phyloP scores from a whole-genome alignment of 2,329 filamentous ascomycete genomes.

The Aureobasidium uvarum region DNA sequence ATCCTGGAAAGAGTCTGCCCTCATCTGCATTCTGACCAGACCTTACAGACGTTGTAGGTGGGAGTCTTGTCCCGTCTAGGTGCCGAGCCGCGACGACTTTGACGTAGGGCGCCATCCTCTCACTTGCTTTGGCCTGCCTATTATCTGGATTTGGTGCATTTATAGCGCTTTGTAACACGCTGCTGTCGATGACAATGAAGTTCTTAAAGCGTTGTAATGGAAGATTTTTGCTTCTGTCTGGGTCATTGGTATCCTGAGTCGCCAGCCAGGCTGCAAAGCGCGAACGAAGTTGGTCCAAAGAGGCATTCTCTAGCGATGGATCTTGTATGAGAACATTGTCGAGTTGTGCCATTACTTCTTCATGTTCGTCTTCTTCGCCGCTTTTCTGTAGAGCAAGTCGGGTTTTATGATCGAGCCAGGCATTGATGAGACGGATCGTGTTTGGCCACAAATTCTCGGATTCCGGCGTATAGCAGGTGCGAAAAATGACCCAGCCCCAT shows the following conservation, averaged over 20 bases:
- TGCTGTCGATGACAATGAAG: not conserved
- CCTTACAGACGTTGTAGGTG: not conserved
- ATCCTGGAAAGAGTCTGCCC: not conserved
- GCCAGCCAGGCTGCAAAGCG: not conserved
- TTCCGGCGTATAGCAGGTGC: not conserved
- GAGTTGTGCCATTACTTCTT: constrained; percentile 2
- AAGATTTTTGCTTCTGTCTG: not conserved
- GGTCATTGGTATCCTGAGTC: not conserved
- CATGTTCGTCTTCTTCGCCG: not conserved
- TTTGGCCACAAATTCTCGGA: not conserved
- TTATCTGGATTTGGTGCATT: not conserved
- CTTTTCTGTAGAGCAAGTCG: not conserved
- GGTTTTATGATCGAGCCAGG: not conserved
- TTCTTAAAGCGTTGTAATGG: not conserved
- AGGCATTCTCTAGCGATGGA: not conserved
- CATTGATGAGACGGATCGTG: not conserved
- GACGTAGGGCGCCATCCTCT: not conserved
- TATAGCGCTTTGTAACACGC: not conserved
- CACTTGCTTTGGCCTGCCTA: not conserved
- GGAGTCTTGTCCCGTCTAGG: not conserved
- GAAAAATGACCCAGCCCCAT: constrained; percentile 1
- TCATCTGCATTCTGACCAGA: not conserved
- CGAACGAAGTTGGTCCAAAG: constrained; percentile 1
- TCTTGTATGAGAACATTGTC: not conserved
- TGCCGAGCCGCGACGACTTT: not conserved